Evolutionary conservation across 2,329 filamentous ascomycete species (phyloP), one percentile per base, ranked within the genome.

Genomic region (Pezicula rhizophila): DNA sequence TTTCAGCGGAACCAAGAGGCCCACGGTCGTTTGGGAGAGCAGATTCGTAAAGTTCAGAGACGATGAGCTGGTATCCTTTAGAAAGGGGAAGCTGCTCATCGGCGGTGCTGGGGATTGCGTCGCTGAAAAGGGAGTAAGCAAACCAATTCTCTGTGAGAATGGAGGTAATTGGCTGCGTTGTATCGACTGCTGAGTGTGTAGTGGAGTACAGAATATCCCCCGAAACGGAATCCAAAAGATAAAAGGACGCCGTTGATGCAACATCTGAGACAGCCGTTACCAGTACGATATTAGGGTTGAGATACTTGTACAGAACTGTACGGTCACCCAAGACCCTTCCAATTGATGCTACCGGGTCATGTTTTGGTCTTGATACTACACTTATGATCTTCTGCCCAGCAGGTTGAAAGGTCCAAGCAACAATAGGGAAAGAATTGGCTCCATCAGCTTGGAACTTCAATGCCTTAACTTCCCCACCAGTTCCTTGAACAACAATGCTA

Each of bases 111-210:
- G 83, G 84, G 3, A 71, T 68, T 63, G 84, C 84, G 46, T 64
- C 70, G 33, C 77, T 79, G 59, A 79, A 85, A 66, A 91, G 87
- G 7, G 89, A 86, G 71, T 95, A 97, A 6, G 84, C 78, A 62
- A 95, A 91, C 90, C 92, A 97, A 69, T 99, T 97, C 73, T 99
- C 93, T 0, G 90, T 87, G 46, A 96, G 75, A 23, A 82, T 79
- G 38, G 90, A 89, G 18, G 86, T 75, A 52, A 96, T 85, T 0
- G 84, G 78, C 63, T 90, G 85, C 42, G 70, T 73, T 1, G 79
- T 74, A 62, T 97, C 91, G 31, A 96, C 82, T 4, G 85, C 85
- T 5, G 77, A 68, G 63, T 96, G 84, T 0, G 75, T 79, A 41
- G 80, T 77, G 1, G 87, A 82, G 55, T 89, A 76, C 2, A 99